Evolutionary conservation across 1,284 basidiomycete species (phyloP).

Genomic region (Ganoderma boninense): DNA sequence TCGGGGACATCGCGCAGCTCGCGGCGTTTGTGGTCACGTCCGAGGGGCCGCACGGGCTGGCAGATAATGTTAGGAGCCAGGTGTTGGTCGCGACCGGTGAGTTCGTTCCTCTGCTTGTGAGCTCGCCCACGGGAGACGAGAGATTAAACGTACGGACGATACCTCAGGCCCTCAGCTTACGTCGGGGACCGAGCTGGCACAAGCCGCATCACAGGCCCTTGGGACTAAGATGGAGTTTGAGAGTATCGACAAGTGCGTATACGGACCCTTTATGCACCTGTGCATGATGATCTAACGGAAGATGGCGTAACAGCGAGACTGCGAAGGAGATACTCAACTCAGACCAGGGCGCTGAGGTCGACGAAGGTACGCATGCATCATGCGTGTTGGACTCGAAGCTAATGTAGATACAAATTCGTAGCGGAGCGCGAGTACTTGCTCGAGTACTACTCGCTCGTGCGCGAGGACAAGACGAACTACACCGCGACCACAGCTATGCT

Average conservation of each 20-base stretch:
- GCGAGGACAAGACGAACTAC: constrained; percentile 39
- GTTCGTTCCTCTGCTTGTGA: constrained; percentile 3
- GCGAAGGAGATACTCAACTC: constrained; percentile 33
- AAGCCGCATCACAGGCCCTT: constrained; percentile 32
- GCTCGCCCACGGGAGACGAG: not conserved
- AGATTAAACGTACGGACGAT: too few relatives aligned
- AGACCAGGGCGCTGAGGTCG: constrained; percentile 32
- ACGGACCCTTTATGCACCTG: not conserved
- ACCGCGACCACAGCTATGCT: constrained; percentile 32
- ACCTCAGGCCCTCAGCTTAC: constrained; percentile 25
- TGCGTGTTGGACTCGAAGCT: not conserved
- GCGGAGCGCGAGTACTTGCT: constrained; percentile 36
- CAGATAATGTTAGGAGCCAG: constrained; percentile 34
- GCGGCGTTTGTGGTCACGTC: constrained; percentile 32
- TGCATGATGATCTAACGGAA: not conserved
- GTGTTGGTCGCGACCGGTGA: constrained; percentile 32
- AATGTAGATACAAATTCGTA: not conserved
- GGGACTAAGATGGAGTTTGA: constrained; percentile 37
- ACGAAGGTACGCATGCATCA: constrained; percentile 26
- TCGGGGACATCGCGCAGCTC: constrained; percentile 35
- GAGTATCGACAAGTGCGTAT: constrained; percentile 28
- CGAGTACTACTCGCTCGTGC: constrained; percentile 38
- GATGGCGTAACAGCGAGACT: constrained; percentile 17
- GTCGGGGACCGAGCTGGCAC: constrained; percentile 31
- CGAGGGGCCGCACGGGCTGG: constrained; percentile 34